phyloP scores from a whole-genome alignment of 805 yeast species.

The Myxozyma neotropica region DNA sequence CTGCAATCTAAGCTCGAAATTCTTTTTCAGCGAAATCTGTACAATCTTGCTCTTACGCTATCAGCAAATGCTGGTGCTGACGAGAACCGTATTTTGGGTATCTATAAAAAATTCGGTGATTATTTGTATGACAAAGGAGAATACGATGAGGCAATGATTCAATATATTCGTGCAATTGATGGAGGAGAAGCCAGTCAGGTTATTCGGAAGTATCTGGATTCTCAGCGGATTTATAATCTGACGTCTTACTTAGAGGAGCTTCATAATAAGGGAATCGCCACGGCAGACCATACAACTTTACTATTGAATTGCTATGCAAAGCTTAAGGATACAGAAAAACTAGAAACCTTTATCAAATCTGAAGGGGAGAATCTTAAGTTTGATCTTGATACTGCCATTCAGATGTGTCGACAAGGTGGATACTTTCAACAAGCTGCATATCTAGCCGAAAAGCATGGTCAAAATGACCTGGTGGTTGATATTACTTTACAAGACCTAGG shows the following conservation, averaged over 20 bases:
- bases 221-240: constrained; percentile 67
- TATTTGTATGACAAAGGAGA: constrained; percentile 67
- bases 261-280: constrained; percentile 57
- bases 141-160: constrained; percentile 68
- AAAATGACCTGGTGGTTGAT: constrained; percentile 73
- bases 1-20: constrained; percentile 68
- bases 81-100: constrained; percentile 36
- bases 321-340: constrained; percentile 60
- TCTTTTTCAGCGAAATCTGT: constrained; percentile 69
- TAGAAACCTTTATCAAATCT: constrained; percentile 58
- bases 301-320: constrained; percentile 80
- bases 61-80: constrained; percentile 50
- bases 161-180: constrained; percentile 63
- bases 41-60: constrained; percentile 68
- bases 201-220: constrained; percentile 76
- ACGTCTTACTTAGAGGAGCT: constrained; percentile 65
- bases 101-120: constrained; percentile 65
- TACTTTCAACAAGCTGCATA: constrained; percentile 66
- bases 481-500: constrained; percentile 68
- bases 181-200: constrained; percentile 70
- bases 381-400: constrained; percentile 68
- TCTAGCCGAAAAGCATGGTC: constrained; percentile 70
- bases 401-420: constrained; percentile 71
- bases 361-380: constrained; percentile 49
- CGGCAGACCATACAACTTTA: constrained; percentile 80